phyloP scores from a whole-genome alignment of 345 rosid species.

The Hibiscus mutabilis region DNA sequence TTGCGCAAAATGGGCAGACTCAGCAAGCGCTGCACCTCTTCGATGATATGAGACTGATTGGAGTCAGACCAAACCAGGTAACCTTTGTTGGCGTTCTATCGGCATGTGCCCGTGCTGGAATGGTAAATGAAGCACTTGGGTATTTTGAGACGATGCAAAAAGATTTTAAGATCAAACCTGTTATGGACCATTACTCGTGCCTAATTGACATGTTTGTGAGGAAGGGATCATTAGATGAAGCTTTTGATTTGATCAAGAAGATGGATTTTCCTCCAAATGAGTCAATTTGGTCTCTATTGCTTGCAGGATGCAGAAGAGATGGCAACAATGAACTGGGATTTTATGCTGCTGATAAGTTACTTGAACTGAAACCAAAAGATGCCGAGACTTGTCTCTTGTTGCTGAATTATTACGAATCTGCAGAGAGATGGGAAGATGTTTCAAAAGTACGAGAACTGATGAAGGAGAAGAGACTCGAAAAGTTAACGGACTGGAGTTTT shows the following conservation, averaged over 20 bases:
- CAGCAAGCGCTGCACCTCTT: conserved; percentile 47
- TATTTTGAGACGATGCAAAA: conserved; percentile 47
- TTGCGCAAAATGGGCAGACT: conserved; percentile 37
- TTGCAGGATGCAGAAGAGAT: conserved; percentile 40
- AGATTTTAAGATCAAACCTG: conserved; percentile 37
- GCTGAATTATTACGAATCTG: conserved; percentile 25
- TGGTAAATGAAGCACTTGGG: conserved; percentile 42
- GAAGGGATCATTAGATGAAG: conserved; percentile 38
- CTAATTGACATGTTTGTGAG: conserved; percentile 45
- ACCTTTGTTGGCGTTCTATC: conserved; percentile 56
- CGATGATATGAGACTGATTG: conserved; percentile 51
- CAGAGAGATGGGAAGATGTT: conserved; percentile 40
- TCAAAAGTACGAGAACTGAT: conserved; percentile 26
- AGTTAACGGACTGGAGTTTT: conserved; percentile 48
- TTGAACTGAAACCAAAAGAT: conserved; percentile 34
- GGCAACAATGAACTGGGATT: conserved; percentile 35
- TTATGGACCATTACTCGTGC: conserved; percentile 42
- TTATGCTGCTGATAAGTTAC: conserved; percentile 41
- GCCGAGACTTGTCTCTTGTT: conserved; percentile 25
- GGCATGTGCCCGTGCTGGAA: conserved; percentile 46
- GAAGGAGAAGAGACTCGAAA: conserved; percentile 26
- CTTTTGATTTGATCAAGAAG: conserved; percentile 36
- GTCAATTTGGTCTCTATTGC: conserved; percentile 31
- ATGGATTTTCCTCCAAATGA: conserved; percentile 38
- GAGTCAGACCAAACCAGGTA: conserved; percentile 44